phyloP scores from a whole-genome alignment of 352 stramenopile genomes.

The Globisporangium iwayamae region DNA sequence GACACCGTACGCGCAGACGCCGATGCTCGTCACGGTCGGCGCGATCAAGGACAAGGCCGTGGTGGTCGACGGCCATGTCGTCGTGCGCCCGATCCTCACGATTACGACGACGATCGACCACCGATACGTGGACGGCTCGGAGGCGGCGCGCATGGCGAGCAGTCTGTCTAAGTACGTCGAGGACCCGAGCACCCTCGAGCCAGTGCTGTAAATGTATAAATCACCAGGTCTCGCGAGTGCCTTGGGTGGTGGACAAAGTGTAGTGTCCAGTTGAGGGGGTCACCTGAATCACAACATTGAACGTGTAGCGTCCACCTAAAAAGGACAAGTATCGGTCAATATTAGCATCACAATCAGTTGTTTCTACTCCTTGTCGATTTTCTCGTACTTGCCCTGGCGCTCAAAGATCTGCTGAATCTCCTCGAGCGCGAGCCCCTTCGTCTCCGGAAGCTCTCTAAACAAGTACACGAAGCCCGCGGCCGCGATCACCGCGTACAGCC shows the following conservation, averaged over 20 bases:
- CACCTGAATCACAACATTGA: neutral
- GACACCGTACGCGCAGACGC: slow-evolving; percentile 55
- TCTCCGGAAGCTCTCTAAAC: slow-evolving; percentile 87
- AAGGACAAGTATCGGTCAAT: neutral
- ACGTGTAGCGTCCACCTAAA: neutral
- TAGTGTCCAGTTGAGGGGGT: neutral
- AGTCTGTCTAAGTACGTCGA: slow-evolving; percentile 51
- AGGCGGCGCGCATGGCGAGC: slow-evolving; percentile 54
- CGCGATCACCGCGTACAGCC: slow-evolving; percentile 85
- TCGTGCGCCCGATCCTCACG: slow-evolving; percentile 56
- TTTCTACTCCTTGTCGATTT: slow-evolving; percentile 29
- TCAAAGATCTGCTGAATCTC: slow-evolving; percentile 91
- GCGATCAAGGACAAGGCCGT: slow-evolving; percentile 62
- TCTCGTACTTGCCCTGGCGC: slow-evolving; percentile 29
- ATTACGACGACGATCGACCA: slow-evolving; percentile 74
- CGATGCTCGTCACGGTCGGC: slow-evolving; percentile 68
- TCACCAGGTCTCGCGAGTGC: too few relatives aligned
- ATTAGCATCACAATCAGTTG: neutral
- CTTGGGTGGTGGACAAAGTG: too few relatives aligned
- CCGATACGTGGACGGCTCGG: slow-evolving; percentile 59
- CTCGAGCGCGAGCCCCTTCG: slow-evolving; percentile 90
- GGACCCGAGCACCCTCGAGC: slow-evolving; percentile 46
- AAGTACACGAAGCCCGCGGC: slow-evolving; percentile 75
- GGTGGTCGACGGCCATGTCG: slow-evolving; percentile 54
- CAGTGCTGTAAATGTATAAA: slow-evolving; percentile 19